Conservation (phyloP, 768 basidiomycete genomes). For the Phlebiopsis flavidoalba region DNA sequence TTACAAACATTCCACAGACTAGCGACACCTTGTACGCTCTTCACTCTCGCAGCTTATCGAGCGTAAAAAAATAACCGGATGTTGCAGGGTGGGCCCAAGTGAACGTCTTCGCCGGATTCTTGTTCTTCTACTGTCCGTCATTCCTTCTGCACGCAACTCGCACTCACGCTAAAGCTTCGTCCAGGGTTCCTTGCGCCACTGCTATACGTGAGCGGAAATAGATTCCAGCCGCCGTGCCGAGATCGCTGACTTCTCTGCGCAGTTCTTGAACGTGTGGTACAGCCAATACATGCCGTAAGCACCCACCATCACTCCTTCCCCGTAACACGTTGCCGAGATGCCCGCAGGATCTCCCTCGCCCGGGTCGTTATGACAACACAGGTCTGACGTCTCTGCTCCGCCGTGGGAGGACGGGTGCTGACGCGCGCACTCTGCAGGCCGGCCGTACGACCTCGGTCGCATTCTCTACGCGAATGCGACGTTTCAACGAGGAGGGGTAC, state of each 20-base stretch:
- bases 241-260: background rate
- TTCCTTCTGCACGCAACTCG: background rate
- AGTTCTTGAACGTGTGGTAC: constrained; percentile 44
- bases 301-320: background rate
- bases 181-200: constrained; percentile 36
- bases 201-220: constrained; percentile 33
- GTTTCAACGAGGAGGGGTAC: constrained; percentile 33
- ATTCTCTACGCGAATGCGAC: constrained; percentile 32
- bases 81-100: constrained; percentile 78
- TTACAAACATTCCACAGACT: constrained; percentile 6
- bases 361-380: constrained; percentile 35
- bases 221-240: constrained; percentile 23
- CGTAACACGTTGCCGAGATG: constrained; percentile 4
- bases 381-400: constrained; percentile 8
- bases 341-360: constrained; percentile 18
- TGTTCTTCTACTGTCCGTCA: constrained; percentile 36
- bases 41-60: background rate
- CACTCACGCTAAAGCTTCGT: constrained; percentile 17
- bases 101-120: constrained; percentile 48
- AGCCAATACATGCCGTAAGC: constrained; percentile 54
- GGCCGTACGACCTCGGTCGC: constrained; percentile 35
- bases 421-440: background rate
- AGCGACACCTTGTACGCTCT: constrained; percentile 46
- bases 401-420: background rate
- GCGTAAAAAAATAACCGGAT: background rate